phyloP scores from a whole-genome alignment of 2,329 filamentous ascomycete genomes.

The Alternaria sp. region DNA sequence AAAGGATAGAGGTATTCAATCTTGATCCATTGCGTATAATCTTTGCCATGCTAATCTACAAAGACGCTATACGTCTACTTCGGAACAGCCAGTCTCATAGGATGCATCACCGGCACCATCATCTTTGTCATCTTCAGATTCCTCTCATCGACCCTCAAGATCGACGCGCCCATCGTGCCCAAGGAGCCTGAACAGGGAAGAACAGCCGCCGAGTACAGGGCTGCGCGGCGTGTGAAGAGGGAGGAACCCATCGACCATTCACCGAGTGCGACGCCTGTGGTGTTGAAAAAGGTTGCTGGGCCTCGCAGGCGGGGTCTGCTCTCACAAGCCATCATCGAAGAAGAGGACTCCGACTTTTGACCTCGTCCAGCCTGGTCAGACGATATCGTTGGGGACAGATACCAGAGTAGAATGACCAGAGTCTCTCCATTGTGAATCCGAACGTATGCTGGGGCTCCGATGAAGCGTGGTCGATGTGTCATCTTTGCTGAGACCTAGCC shows the following conservation, averaged over 20 bases:
- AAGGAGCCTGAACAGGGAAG: constrained; percentile 17
- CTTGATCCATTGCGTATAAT: not conserved
- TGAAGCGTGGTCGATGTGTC: not conserved
- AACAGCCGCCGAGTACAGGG: constrained; percentile 40
- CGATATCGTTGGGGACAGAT: not conserved
- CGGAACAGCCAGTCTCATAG: constrained; percentile 70
- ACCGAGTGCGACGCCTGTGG: constrained; percentile 20
- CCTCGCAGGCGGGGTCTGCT: constrained; percentile 58
- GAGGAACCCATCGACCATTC: constrained; percentile 21
- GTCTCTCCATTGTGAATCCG: constrained; percentile 1
- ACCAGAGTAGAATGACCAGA: constrained; percentile 11
- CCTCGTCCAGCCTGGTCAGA: not conserved
- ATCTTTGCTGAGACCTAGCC: not conserved
- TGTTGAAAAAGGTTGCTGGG: constrained; percentile 39
- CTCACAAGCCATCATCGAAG: constrained; percentile 73
- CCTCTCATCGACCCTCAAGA: constrained; percentile 58
- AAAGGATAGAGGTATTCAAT: constrained; percentile 61
- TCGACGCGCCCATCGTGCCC: constrained; percentile 42
- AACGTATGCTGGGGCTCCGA: not conserved
- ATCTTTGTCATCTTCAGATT: constrained; percentile 64
- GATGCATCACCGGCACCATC: constrained; percentile 66
- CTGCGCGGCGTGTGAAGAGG: constrained; percentile 35
- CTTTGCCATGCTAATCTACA: not conserved
- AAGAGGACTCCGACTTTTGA: constrained; percentile 65
- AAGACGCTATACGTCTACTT: constrained; percentile 64